Conservation (phyloP, 257 asterid species). For the Penstemon newberryi region DNA sequence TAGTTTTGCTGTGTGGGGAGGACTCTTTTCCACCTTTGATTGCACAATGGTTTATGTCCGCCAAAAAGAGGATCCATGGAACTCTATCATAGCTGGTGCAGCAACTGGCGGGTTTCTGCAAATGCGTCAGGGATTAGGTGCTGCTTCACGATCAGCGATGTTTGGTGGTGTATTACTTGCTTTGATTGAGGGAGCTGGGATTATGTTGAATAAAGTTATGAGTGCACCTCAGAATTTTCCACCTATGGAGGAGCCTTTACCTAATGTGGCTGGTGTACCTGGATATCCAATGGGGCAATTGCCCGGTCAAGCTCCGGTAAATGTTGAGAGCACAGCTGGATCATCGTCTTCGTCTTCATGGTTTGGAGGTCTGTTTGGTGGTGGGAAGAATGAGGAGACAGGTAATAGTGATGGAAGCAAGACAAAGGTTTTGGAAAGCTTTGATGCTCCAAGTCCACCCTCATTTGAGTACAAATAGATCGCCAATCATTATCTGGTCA, state of each 20-base stretch:
- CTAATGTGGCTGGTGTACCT: conserved; percentile 50
- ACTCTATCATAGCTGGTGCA: conserved; percentile 87
- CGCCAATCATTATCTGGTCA: conserved; percentile 31
- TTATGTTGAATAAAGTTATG: conserved; percentile 68
- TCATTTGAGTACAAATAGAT: conserved; percentile 77
- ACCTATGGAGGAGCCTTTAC: conserved; percentile 61
- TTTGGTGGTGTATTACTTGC: conserved; percentile 83
- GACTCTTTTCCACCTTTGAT: conserved; percentile 86
- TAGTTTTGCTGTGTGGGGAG: conserved; percentile 98
- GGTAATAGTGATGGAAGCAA: conserved; percentile 56
- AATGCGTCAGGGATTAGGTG: conserved; percentile 77
- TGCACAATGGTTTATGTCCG: conserved; percentile 84
- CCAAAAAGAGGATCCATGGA: conserved; percentile 93
- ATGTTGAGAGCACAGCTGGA: conserved; percentile 40
- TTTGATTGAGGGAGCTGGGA: conserved; percentile 88
- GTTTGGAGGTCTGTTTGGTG: conserved; percentile 80
- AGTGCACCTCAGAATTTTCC: conserved; percentile 57
- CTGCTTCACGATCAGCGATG: conserved; percentile 71
- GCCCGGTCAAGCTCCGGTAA: conserved; percentile 65
- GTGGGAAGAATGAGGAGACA: conserved; percentile 59
- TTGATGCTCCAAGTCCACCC: conserved; percentile 88
- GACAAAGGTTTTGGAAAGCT: conserved; percentile 91
- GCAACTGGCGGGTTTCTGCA: conserved; percentile 92
- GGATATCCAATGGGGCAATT: conserved; percentile 63
- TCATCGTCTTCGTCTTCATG: conserved; percentile 57